Base-by-base conservation (phyloP, 164 flowering plant genomes). In the Platanus orientalis region DNA sequence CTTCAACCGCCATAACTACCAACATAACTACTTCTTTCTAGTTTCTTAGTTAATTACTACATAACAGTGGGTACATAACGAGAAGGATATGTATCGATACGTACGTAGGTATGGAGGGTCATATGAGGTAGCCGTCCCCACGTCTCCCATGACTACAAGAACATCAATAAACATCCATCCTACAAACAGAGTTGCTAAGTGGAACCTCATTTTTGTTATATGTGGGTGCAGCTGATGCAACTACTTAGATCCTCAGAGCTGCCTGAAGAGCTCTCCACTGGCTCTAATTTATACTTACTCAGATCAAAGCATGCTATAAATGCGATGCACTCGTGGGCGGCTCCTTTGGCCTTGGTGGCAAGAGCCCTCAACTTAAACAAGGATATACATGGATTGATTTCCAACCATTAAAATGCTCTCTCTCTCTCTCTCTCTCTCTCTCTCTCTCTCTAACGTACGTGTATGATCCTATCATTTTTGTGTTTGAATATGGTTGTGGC, bases 81-180 rank as follows among this genome's bases (percentile, higher is more conserved):
- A n/a, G n/a, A n/a, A n/a, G n/a, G n/a, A n/a, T n/a, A n/a, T n/a
- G n/a, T n/a, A n/a, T n/a, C n/a, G n/a, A 20, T 17, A 60, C 74
- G 7, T 71, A 71, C 70, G 70, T 51, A 71, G 59, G 48, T 71
- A 72, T 2, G 71, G 75, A 28, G 75, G 71, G 32, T 58, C 50
- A 14, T 72, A 72, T 1, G 71, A 62, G 7, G 51, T 57, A 9
- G 78, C 75, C 4, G 75, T 75, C 19, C 78, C 78, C 21, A 71
- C 60, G 39, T 71, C 78, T 9, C 75, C 78, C 23, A 40, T 21
- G 17, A 64, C 73, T 7, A 60, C 7, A 24, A 62, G 51, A 45
- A 51, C 45, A 64, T 51, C 19, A 65, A 42, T 19, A 61, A 58
- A 50, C 45, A 69, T 19, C 57, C 61, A 69, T 42, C 54, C 69